Evolutionary conservation across 371 early-diverging fungal species (phyloP), one percentile per base, ranked within the genome.

Genomic region (Apophysomyces elegans): DNA sequence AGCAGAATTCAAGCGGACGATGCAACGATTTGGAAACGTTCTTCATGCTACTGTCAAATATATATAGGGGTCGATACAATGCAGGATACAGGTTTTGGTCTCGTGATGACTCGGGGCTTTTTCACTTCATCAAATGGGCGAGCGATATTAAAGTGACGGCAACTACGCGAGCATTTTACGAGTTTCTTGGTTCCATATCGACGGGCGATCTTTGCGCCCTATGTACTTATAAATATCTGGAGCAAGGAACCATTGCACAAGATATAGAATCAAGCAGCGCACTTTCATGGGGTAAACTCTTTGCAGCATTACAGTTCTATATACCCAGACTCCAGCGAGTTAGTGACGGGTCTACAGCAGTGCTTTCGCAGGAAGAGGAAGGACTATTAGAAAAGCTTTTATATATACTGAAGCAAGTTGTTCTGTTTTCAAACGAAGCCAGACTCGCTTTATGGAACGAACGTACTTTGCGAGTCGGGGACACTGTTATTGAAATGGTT

Each of bases 41-140:
- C 45, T 86, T 90, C 62, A 74, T 77, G 21, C 78, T 90, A 56
- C 77, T 93, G 7, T 76, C 90, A 1, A 74, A 78, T 21, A 71
- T 94, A 8, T 94, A 89, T 73, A 70, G 84, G n/a, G 86, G 89
- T 58, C 74, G 91, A 4, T 84, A 88, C 1, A 90, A 94, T 61
- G 86, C 89, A 3, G 94, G 93, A 0, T 64, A 90, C 7, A 78
- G 77, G 5, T 95, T 90, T 74, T 95, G 95, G 95, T 66, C 76
- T 14, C 75, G 69, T 7, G 77, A 83, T 59, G 86, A 71, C 37
- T 73, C 67, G 37, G 76, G 87, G 13, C 78, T 93, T 61, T 83
- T 85, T 37, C 79, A 84, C 26, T 93, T 96, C 67, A 59, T 95
- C 45, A 86, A 86, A 59, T 92, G 90, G 86, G 87, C 88, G 18